A percentile compares a stretch with the other conserved stretches of the same genome.
These are phyloP conservation scores for Santalum album DNA, from an alignment of 164 flowering plant genomes.

Conservation along the genomic window DNA sequence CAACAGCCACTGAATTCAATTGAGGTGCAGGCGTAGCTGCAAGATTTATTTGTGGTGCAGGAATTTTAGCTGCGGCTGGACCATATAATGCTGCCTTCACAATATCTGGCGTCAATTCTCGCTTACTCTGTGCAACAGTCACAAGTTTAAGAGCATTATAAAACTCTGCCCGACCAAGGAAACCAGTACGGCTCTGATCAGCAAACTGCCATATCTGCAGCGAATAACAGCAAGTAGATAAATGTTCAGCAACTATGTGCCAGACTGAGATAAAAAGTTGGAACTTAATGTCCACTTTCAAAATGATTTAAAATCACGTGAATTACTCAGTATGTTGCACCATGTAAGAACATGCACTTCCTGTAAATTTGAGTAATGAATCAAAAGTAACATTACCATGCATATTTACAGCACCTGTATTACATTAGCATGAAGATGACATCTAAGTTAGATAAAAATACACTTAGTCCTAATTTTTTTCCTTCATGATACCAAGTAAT, in stretches of 20 bases:
- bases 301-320: too few species aligned
- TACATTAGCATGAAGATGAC: too few species aligned
- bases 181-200: conserved; percentile 65
- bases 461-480: too few species aligned
- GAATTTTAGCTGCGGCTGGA: conserved; percentile 91
- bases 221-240: background rate
- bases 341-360: too few species aligned
- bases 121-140: conserved; percentile 90
- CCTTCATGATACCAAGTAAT: too few species aligned
- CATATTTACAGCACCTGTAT: too few species aligned
- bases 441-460: too few species aligned
- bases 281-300: too few species aligned
- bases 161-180: conserved; percentile 80
- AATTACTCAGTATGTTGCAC: too few species aligned
- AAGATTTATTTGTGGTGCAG: conserved; percentile 82
- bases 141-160: conserved; percentile 90
- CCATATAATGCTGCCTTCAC: conserved; percentile 85
- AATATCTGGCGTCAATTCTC: conserved; percentile 82
- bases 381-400: too few species aligned
- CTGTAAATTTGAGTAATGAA: too few species aligned
- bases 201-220: conserved; percentile 87
- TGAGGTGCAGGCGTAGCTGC: conserved; percentile 36
- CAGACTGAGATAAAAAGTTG: too few species aligned
- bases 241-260: background rate
- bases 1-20: conserved; percentile 20